Evolutionary conservation across 2,329 filamentous ascomycete species (phyloP).

Genomic region (Teratosphaeria destructans): DNA sequence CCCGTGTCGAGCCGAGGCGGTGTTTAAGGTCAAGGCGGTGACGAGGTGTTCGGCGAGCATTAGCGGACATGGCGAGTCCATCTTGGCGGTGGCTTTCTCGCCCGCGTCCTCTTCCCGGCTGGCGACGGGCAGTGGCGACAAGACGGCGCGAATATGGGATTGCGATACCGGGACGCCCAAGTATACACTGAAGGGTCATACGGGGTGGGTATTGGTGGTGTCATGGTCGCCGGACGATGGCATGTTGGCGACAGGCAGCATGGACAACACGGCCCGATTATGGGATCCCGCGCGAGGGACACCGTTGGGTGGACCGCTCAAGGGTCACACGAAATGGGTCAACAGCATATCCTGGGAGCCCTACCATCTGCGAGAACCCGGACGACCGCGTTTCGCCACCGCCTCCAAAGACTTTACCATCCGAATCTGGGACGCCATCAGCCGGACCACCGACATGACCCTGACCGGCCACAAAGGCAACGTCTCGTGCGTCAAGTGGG

Average conservation of each 20-base stretch:
- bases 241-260: conserved; percentile 77
- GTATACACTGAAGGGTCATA: conserved; percentile 76
- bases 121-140: conserved; percentile 83
- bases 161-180: conserved; percentile 85
- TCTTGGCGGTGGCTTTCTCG: conserved; percentile 76
- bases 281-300: conserved; percentile 82
- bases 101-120: conserved; percentile 65
- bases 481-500: conserved; percentile 89
- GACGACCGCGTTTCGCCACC: conserved; percentile 70
- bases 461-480: conserved; percentile 80
- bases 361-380: conserved; percentile 67
- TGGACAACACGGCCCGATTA: conserved; percentile 83
- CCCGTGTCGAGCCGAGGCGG: conserved; percentile 69
- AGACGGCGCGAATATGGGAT: conserved; percentile 87
- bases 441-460: conserved; percentile 67
- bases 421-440: conserved; percentile 74
- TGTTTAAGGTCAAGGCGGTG: conserved; percentile 87
- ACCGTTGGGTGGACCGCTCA: conserved; percentile 58
- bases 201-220: conserved; percentile 80
- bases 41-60: conserved; percentile 83
- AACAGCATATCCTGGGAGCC: conserved; percentile 87
- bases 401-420: conserved; percentile 85
- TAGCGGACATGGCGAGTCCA: conserved; percentile 82
- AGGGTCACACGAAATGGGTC: conserved; percentile 83
- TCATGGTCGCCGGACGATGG: conserved; percentile 77